Percentiles rank a stretch among this genome's conserved stretches.
Evolutionary conservation across 202 grass and related monocot species (phyloP).

Genomic region (Digitaria exilis): DNA sequence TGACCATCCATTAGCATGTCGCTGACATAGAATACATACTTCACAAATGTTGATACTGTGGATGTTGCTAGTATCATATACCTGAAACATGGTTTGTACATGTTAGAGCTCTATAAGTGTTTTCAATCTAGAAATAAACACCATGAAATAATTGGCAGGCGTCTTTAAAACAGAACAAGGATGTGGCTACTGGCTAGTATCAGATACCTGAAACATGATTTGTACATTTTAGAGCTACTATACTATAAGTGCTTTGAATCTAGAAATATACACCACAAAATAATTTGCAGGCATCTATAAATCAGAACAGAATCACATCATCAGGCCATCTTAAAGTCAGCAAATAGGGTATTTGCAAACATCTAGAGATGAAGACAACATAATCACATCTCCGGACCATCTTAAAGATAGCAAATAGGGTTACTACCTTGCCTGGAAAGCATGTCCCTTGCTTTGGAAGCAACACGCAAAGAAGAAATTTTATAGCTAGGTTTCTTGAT

Average conservation of each 20-base stretch:
- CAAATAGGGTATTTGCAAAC: background rate
- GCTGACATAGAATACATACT: constrained; percentile 95
- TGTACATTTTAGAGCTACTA: constrained; percentile 27
- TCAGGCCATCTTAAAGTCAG: too few relatives aligned
- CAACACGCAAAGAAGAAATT: background rate
- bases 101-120: constrained; percentile 15
- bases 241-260: constrained; percentile 2
- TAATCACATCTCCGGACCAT: constrained; percentile 3
- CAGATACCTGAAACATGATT: constrained; percentile 71
- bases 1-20: constrained; percentile 98
- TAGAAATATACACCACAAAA: constrained; percentile 19
- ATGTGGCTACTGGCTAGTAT: constrained; percentile 93
- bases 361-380: background rate
- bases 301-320: too few relatives aligned
- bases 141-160: constrained; percentile 32
- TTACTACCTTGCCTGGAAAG: constrained; percentile 2
- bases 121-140: constrained; percentile 1
- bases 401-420: background rate
- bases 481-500: constrained; percentile 5
- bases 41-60: constrained; percentile 82
- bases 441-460: background rate
- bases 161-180: too few relatives aligned
- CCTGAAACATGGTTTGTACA: constrained; percentile 51
- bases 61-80: constrained; percentile 96
- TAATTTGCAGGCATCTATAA: background rate